Evolutionary conservation across 2,329 filamentous ascomycete genomes (phyloP).

Genomic region (Bipolaris bicolor): DNA sequence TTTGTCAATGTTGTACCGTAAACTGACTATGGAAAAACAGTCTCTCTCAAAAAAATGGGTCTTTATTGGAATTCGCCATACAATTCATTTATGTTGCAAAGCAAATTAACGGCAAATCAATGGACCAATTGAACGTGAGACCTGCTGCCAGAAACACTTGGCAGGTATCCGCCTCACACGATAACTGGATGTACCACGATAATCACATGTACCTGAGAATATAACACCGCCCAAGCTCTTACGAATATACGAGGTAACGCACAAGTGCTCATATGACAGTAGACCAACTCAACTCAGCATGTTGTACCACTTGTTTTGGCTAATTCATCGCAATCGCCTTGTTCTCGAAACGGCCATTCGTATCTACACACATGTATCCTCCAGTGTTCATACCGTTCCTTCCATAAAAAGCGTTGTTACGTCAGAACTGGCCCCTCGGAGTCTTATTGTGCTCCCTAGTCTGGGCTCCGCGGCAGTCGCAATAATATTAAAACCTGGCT

Average conservation of each 20-base stretch:
- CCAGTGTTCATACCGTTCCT: neutral
- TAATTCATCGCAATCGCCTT: neutral
- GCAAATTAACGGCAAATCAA: too few relatives aligned
- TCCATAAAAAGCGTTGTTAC: neutral
- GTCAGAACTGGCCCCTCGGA: neutral
- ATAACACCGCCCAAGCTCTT: neutral
- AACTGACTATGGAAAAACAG: neutral
- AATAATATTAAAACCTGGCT: neutral
- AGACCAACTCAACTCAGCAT: neutral
- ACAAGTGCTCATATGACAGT: neutral
- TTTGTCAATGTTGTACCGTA: neutral
- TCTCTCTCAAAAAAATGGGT: neutral
- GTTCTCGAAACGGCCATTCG: neutral
- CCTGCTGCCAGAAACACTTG: too few relatives aligned
- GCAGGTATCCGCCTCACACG: too few relatives aligned
- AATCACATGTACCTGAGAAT: neutral
- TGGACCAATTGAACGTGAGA: too few relatives aligned
- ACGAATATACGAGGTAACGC: neutral
- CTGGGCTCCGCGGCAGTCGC: neutral
- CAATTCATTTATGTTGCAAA: too few relatives aligned
- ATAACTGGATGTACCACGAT: too few relatives aligned
- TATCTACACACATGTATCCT: neutral
- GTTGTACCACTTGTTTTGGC: neutral
- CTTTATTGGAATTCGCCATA: neutral
- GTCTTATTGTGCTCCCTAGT: too few relatives aligned